Percentiles rank a stretch among this genome's conserved stretches.
Conservation (phyloP, 345 rosid species). For the Rhizophora mangle region DNA sequence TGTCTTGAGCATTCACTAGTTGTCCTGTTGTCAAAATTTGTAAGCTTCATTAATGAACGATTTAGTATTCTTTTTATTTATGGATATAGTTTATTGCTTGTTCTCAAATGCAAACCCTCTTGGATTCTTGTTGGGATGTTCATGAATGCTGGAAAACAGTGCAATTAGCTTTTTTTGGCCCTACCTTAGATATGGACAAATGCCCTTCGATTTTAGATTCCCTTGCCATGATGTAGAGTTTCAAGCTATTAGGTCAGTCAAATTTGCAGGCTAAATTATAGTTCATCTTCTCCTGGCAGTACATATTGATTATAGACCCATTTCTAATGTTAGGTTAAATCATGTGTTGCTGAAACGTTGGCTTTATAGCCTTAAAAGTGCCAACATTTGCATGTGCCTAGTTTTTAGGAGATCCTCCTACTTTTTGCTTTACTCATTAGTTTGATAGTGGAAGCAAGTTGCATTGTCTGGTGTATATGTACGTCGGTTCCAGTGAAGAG, state of each 20-base stretch:
- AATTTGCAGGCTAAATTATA: not conserved
- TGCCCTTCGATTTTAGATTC: too few relatives aligned
- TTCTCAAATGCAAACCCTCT: too few relatives aligned
- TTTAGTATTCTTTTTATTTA: not conserved
- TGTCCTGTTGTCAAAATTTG: not conserved
- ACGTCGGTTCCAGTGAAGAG: not conserved
- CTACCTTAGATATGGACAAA: too few relatives aligned
- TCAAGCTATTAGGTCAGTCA: not conserved
- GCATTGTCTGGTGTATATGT: not conserved
- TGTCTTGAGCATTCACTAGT: too few relatives aligned
- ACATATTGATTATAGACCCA: not conserved
- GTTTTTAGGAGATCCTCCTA: not conserved
- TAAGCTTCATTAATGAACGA: not conserved
- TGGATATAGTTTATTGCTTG: not conserved
- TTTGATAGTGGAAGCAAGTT: not conserved
- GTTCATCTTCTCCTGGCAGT: not conserved
- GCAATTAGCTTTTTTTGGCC: too few relatives aligned
- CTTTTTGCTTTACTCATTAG: not conserved
- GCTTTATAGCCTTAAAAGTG: not conserved
- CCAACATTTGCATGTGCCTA: constrained; percentile 3
- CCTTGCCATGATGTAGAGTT: not conserved
- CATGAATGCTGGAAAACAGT: too few relatives aligned
- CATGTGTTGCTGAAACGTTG: not conserved
- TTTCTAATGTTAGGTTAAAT: not conserved
- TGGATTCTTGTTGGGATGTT: too few relatives aligned